Base-by-base conservation (phyloP, 805 yeast species). In the Kuraishia capsulata region DNA sequence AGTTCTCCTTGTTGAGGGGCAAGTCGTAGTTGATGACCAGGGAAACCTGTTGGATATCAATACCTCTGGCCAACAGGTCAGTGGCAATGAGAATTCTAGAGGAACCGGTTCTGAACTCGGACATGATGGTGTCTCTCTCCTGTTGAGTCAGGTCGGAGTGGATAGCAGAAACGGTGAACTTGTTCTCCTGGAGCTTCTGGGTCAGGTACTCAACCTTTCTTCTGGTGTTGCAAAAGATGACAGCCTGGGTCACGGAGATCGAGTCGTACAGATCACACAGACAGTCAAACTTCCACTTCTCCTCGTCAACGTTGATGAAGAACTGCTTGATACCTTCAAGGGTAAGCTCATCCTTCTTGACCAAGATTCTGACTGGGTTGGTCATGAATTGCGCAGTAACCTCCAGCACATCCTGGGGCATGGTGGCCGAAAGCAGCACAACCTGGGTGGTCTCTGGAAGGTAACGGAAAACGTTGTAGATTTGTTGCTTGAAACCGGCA, bases 51-150 rank as follows among this genome's bases (percentile, higher is more conserved):
- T 90, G 98, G 44, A 90, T 97, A 65, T 90, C 98, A 49, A 90
- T 92, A 58, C 98, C 98, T 65, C 98, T 76, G 37, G 98, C 98
- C 81, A 90, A 84, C 54, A 92, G 83, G 65, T 92, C 98, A 31
- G 98, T 92, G 49, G 97, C 82, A 57, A 92, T 92, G 59, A 92
- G 70, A 37, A 92, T 90, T 59, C 98, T 77, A 39, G 96, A 85
- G 49, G 83, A 77, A 43, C 98, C 98, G 42, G 82, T 71, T 62
- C 98, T 75, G 77, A 92, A 92, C 62, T 89, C 97, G 60, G 78
- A 78, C 98, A 92, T 92, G 52, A 92, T 85, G 52, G 76, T 68
- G 64, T 92, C 97, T 66, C 98, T 76, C 60, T 90, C 96, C 53
- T 81, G 81, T 67, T 92, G 98, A 53, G 85, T 78, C 85, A 92